phyloP scores from a whole-genome alignment of 2,329 filamentous ascomycete species.

The Gyromitra esculenta region DNA sequence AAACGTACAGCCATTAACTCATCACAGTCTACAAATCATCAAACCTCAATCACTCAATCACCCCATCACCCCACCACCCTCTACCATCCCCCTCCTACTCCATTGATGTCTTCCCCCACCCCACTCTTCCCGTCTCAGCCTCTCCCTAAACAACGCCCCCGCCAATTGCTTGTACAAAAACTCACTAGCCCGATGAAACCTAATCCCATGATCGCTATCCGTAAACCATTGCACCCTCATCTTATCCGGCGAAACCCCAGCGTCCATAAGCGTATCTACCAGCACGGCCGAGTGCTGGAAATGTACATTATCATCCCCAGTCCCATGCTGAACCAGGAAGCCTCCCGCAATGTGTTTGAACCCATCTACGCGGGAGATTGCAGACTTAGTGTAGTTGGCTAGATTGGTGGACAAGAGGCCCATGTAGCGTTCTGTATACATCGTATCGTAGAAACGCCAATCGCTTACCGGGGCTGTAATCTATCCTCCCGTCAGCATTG shows the following conservation, averaged over 20 bases:
- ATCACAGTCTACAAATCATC: too few species aligned
- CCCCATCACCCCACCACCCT: background rate
- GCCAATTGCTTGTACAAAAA: conserved; percentile 73
- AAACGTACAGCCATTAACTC: too few species aligned
- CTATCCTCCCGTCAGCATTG: conserved; percentile 26
- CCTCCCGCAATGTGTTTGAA: conserved; percentile 72
- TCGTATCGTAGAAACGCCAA: conserved; percentile 76
- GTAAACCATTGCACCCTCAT: conserved; percentile 73
- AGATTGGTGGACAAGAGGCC: conserved; percentile 69
- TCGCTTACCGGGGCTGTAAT: conserved; percentile 72
- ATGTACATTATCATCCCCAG: conserved; percentile 77
- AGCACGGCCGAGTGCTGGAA: conserved; percentile 73
- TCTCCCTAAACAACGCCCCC: conserved; percentile 70
- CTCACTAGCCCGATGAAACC: conserved; percentile 66
- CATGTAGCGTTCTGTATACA: conserved; percentile 80
- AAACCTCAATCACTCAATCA: background rate
- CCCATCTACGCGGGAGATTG: conserved; percentile 68
- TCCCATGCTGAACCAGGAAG: conserved; percentile 72
- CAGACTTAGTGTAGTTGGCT: conserved; percentile 70
- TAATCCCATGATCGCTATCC: conserved; percentile 71
- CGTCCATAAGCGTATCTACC: conserved; percentile 70
- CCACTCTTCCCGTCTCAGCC: conserved; percentile 61
- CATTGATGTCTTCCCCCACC: conserved; percentile 63
- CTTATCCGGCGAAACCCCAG: conserved; percentile 69
- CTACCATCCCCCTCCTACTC: conserved; percentile 54